Conservation (phyloP, 2,329 filamentous ascomycete genomes). For the Talaromyces pinophilus region DNA sequence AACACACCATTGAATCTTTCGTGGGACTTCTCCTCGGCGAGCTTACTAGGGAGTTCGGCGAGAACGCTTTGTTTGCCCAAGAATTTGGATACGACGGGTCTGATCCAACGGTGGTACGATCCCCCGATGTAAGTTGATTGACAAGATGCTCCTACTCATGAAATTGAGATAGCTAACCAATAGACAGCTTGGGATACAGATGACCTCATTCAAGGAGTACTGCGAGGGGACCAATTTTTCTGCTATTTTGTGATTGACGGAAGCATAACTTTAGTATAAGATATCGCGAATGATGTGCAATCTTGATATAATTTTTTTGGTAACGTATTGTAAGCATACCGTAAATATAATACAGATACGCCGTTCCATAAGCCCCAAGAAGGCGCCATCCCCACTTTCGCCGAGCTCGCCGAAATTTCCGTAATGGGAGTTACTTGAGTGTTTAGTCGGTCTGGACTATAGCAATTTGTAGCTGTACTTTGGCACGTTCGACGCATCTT, state of each 20-base stretch:
- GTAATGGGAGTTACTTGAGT: neutral
- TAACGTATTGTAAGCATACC: neutral
- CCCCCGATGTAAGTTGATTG: neutral
- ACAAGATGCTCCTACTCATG: neutral
- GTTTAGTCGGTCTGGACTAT: neutral
- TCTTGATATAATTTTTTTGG: neutral
- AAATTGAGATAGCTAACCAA: neutral
- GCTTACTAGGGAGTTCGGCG: conserved; percentile 12
- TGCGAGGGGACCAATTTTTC: conserved; percentile 13
- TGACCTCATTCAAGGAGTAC: conserved; percentile 16
- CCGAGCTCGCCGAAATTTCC: conserved; percentile 1
- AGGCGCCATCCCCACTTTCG: neutral
- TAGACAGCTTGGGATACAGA: conserved; percentile 12
- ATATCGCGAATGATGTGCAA: neutral
- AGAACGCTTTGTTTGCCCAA: conserved; percentile 11
- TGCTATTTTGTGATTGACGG: neutral
- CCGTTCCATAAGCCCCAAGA: neutral
- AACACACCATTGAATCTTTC: conserved; percentile 5
- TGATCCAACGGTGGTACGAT: conserved; percentile 3
- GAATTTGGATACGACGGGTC: conserved; percentile 17
- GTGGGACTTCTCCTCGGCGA: neutral
- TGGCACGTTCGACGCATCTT: neutral
- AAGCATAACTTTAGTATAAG: neutral
- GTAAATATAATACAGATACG: neutral
- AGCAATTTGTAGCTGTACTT: neutral